Base-by-base conservation (phyloP, 1,139 yeast species). In the Kluyveromyces marxianus region DNA sequence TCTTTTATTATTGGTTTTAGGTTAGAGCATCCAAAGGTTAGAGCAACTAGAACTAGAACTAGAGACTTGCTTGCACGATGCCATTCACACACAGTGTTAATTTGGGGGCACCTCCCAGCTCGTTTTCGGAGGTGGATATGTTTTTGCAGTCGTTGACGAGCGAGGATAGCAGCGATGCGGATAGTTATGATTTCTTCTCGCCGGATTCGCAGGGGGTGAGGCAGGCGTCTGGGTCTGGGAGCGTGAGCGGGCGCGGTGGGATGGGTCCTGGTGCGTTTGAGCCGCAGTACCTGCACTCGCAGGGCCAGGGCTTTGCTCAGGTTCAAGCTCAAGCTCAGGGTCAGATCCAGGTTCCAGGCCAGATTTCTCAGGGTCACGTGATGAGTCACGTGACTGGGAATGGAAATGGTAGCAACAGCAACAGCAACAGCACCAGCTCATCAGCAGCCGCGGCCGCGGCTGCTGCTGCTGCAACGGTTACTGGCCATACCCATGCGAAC, bases 61-160 rank as follows among this genome's bases (percentile, higher is more conserved):
- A 14, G 21, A 14, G 21, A 30, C 32, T 7, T 30, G 10, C 7
- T 30, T 6, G 21, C n/a, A 14, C 6, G 4, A 40, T 40, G 43
- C 32, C 43, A 24, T 40, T 27, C 37, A 40, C 37, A 28, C 31
- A 40, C 3, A 29, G 38, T 26, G 43, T 24, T 7, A 40, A 40
- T 34, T 28, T 40, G 26, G 43, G 43, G 21, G 43, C 33, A 14
- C 21, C 21, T 21, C 43, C 43, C 26, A 29, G 38, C 34, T 26
- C 43, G 2, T 40, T 40, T 27, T 40, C 43, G 4, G 50, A 47
- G 35, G 50, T 46, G 21, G 50, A 47, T 21, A 39, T 44, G 41
- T 47, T 47, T 37, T 35, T 47, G 42, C 48, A 46, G 26, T 42
- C 50, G 25, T 38, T 47, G 34, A 46, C 43, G 10, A 42, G 48